These are phyloP conservation scores for Termitomyces sp. DNA, from an alignment of 768 basidiomycete genomes.

Conservation along the genomic window DNA sequence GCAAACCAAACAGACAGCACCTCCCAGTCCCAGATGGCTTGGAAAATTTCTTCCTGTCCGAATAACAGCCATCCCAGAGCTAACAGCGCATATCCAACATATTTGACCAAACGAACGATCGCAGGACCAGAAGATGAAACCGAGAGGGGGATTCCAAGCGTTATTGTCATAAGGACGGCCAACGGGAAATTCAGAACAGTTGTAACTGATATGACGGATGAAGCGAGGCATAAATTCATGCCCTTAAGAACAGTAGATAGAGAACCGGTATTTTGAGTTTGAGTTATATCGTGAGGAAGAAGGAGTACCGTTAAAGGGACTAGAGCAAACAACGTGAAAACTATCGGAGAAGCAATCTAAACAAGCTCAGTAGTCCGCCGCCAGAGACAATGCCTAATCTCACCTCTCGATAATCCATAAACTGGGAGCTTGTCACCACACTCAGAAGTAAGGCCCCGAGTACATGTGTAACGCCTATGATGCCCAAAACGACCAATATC, in stretches of 20 bases:
- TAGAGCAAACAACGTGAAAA: conserved; percentile 23
- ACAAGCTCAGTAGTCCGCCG: not conserved
- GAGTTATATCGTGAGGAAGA: conserved; percentile 14
- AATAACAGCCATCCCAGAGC: conserved; percentile 57
- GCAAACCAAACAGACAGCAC: conserved; percentile 78
- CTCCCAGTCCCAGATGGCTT: conserved; percentile 72
- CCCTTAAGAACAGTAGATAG: conserved; percentile 55
- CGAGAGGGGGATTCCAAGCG: conserved; percentile 63
- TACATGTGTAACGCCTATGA: conserved; percentile 52
- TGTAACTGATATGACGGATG: conserved; percentile 78
- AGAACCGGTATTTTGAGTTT: conserved; percentile 26
- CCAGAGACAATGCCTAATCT: conserved; percentile 6
- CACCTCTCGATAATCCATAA: conserved; percentile 37
- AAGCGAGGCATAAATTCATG: conserved; percentile 76
- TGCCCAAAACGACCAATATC: conserved; percentile 44
- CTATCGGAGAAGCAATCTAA: conserved; percentile 18
- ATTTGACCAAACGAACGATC: conserved; percentile 22
- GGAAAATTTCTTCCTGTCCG: conserved; percentile 34
- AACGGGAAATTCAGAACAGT: conserved; percentile 93
- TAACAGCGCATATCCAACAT: conserved; percentile 37
- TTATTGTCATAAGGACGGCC: conserved; percentile 61
- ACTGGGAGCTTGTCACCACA: conserved; percentile 38
- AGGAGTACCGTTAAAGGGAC: conserved; percentile 28
- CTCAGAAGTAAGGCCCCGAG: conserved; percentile 49
- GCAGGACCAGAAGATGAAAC: conserved; percentile 26